Base-by-base conservation (phyloP, 306 rosid genomes). In the Vicia villosa region DNA sequence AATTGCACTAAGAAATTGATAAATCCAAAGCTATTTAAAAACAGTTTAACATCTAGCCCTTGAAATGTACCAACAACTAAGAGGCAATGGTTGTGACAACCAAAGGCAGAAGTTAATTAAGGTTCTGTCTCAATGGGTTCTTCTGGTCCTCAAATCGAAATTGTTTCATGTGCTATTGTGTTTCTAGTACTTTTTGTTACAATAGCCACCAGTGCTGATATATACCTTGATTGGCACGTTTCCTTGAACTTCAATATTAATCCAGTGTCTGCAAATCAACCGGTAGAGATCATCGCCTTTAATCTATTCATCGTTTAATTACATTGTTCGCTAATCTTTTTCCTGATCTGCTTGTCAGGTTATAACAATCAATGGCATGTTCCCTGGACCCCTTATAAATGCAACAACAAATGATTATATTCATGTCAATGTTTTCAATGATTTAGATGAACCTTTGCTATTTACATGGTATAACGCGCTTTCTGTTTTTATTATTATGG, bases 381-480 rank as follows among this genome's bases (percentile, higher is more conserved):
- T 92, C 73, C 98, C 96, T 5, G 93, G 96, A 63, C 98, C 96
- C 24, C 86, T 86, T 57, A 83, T 92, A 74, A 89, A 92, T 28
- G 66, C 88, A 68, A 89, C 88, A 41, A 87, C 96, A 9, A 83
- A 89, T 68, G 91, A 92, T 77, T 10, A 68, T 19, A 32, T 89
- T 22, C 83, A 84, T 70, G 81, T 89, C 41, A 85, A 86, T 45
- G 88, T 92, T 76, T 82, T 73, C 66, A 92, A 92, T 78, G 64
- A 69, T 77, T 70, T 88, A 82, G 88, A 86, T 68, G 93, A 89
- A 65, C 86, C 93, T 28, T 74, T 92, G 54, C 85, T 89, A 34
- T 88, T 89, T 82, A 92, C 91, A 41, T 89, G 96, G 96, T 87
- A 82, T 14, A 14, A 32, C 7, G 0, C 45, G 9, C 65, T 54